These are phyloP conservation scores for Lipomyces mesembrius DNA, from an alignment of 805 yeast genomes.

Conservation along the genomic window DNA sequence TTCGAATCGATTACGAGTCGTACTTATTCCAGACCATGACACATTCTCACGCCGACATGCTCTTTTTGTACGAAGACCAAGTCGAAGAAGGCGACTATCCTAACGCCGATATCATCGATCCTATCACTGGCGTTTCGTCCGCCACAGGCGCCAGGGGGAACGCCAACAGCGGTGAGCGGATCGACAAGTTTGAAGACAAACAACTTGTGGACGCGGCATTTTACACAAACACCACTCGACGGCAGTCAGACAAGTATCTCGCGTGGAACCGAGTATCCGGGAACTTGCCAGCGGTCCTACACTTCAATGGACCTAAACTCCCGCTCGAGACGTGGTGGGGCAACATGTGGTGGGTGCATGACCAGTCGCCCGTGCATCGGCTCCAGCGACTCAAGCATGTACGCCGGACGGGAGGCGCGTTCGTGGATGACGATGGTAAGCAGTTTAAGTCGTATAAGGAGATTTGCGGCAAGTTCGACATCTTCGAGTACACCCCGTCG, in stretches of 20 bases:
- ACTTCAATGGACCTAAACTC: slow-evolving; percentile 37
- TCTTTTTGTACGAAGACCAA: slow-evolving; percentile 31
- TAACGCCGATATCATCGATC: slow-evolving; percentile 2
- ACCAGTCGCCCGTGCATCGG: slow-evolving; percentile 27
- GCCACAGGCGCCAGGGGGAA: background rate
- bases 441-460: slow-evolving; percentile 24
- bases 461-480: slow-evolving; percentile 34
- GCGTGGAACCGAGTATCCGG: slow-evolving; percentile 36
- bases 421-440: slow-evolving; percentile 31
- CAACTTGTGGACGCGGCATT: slow-evolving; percentile 19
- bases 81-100: slow-evolving; percentile 23
- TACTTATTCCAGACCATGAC: slow-evolving; percentile 37
- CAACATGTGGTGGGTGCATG: slow-evolving; percentile 38
- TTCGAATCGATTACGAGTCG: slow-evolving; percentile 33
- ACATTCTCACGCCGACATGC: slow-evolving; percentile 32
- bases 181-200: slow-evolving; percentile 14
- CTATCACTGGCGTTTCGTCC: slow-evolving; percentile 14
- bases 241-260: slow-evolving; percentile 24
- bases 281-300: slow-evolving; percentile 30
- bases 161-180: slow-evolving; percentile 13
- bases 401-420: slow-evolving; percentile 30
- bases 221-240: slow-evolving; percentile 6
- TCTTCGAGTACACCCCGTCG: slow-evolving; percentile 29
- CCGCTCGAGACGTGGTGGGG: slow-evolving; percentile 38
- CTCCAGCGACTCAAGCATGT: slow-evolving; percentile 28